phyloP scores from a whole-genome alignment of 1,139 yeast species.

The Trichomonascaceae sp. region DNA sequence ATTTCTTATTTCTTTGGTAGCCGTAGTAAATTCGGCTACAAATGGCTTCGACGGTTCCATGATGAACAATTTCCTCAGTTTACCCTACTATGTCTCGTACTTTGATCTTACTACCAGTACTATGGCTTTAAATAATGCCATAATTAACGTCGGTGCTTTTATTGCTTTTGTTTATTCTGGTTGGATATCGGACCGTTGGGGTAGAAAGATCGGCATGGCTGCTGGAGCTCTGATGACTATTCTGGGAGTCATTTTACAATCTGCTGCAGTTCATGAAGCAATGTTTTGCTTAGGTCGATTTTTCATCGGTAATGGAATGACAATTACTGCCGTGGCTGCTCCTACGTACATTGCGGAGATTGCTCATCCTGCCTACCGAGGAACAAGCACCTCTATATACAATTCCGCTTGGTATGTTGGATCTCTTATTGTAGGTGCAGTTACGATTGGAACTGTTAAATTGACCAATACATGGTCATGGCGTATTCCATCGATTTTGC shows the following conservation, averaged over 20 bases:
- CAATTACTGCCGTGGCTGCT: constrained; percentile 28
- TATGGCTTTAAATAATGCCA: constrained; percentile 5
- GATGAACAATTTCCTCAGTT: constrained; percentile 6
- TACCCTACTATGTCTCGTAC: constrained; percentile 3
- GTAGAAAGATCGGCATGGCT: constrained; percentile 8
- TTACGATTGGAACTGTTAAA: constrained; percentile 41
- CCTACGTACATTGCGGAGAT: constrained; percentile 32
- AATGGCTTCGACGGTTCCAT: constrained; percentile 9
- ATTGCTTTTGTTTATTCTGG: constrained; percentile 4
- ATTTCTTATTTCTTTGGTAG: background rate
- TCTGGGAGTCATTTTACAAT: constrained; percentile 13
- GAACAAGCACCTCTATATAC: constrained; percentile 41
- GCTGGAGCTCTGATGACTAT: constrained; percentile 10
- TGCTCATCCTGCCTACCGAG: constrained; percentile 41
- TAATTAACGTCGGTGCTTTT: constrained; percentile 7
- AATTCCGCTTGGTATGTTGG: constrained; percentile 51
- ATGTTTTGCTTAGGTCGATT: constrained; percentile 35
- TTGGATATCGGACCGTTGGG: constrained; percentile 7
- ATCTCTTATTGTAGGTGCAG: constrained; percentile 44
- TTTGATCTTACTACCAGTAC: constrained; percentile 8
- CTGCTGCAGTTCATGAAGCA: constrained; percentile 10
- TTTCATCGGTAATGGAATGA: constrained; percentile 18
- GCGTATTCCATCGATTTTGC: constrained; percentile 28
- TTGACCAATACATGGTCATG: constrained; percentile 37
- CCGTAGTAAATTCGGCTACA: constrained; percentile 6